Conservation (phyloP, 345 rosid species). For the Physaria fendleri region DNA sequence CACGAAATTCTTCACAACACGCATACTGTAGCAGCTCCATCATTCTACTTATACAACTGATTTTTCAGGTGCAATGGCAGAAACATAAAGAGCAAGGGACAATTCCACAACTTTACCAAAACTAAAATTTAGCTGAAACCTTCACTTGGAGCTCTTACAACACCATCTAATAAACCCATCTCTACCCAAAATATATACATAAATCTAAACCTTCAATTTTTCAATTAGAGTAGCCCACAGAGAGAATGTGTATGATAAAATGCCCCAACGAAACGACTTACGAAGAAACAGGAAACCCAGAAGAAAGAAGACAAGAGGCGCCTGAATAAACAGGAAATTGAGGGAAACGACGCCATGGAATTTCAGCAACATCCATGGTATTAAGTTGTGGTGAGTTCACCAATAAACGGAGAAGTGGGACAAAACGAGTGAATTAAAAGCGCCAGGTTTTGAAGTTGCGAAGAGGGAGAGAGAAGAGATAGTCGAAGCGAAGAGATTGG, state of each 20-base stretch:
- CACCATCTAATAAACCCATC: not conserved
- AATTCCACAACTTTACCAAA: not conserved
- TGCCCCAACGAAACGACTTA: constrained; percentile 31
- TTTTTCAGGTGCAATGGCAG: not conserved
- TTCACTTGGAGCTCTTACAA: not conserved
- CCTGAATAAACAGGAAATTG: constrained; percentile 30
- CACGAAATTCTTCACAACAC: too few species aligned
- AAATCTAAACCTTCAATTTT: not conserved
- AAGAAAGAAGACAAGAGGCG: constrained; percentile 34
- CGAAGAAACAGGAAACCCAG: constrained; percentile 43
- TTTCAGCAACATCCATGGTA: constrained; percentile 50
- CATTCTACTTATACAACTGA: too few species aligned
- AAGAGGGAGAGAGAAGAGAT: not conserved
- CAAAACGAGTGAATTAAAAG: not conserved
- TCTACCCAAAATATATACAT: not conserved
- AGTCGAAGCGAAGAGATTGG: not conserved
- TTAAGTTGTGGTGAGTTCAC: constrained; percentile 18
- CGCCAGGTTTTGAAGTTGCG: not conserved
- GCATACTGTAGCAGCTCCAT: too few species aligned
- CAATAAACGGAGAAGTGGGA: not conserved
- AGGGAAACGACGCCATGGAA: constrained; percentile 37
- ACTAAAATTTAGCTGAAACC: not conserved
- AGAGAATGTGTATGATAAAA: constrained; percentile 29
- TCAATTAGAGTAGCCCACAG: not conserved
- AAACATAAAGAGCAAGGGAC: not conserved